Conservation (phyloP, 1,284 basidiomycete species). For the Lignosus rhinocerotis region DNA sequence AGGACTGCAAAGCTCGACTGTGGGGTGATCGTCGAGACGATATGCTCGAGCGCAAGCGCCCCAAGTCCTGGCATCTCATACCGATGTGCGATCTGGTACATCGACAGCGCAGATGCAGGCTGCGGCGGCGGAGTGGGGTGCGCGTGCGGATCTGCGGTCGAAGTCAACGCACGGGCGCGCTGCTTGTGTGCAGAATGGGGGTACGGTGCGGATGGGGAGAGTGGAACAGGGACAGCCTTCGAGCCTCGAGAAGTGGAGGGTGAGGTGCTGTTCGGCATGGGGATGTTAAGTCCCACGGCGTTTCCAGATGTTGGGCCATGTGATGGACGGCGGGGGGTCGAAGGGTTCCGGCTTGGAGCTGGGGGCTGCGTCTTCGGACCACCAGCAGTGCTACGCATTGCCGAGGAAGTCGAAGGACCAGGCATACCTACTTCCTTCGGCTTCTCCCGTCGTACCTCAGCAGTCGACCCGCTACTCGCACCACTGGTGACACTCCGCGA, state of each 20-base stretch:
- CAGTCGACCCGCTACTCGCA: constrained; percentile 42
- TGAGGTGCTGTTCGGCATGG: constrained; percentile 20
- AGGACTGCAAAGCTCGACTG: constrained; percentile 71
- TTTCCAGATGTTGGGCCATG: constrained; percentile 24
- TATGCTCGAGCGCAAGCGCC: constrained; percentile 70
- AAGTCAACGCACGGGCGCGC: constrained; percentile 34
- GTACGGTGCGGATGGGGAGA: constrained; percentile 41
- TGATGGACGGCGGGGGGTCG: constrained; percentile 28
- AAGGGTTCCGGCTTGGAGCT: constrained; percentile 23
- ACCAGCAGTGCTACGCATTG: constrained; percentile 2
- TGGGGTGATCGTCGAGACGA: constrained; percentile 74
- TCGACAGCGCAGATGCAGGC: constrained; percentile 72
- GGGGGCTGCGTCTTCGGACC: constrained; percentile 17
- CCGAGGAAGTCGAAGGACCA: constrained; percentile 1
- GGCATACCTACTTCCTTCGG: constrained; percentile 22
- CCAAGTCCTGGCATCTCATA: constrained; percentile 72
- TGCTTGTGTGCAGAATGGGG: constrained; percentile 49
- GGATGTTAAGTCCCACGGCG: constrained; percentile 17
- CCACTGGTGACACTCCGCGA: constrained; percentile 51
- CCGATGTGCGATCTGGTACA: constrained; percentile 82
- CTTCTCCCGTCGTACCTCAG: constrained; percentile 20
- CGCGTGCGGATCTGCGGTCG: constrained; percentile 65
- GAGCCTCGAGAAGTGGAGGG: constrained; percentile 29
- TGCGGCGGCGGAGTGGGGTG: constrained; percentile 68
- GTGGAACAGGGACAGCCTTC: constrained; percentile 44